A percentile compares a stretch with the other conserved stretches of the same genome.
phyloP scores from a whole-genome alignment of 768 basidiomycete genomes.

The Amanita subjunquillea region DNA sequence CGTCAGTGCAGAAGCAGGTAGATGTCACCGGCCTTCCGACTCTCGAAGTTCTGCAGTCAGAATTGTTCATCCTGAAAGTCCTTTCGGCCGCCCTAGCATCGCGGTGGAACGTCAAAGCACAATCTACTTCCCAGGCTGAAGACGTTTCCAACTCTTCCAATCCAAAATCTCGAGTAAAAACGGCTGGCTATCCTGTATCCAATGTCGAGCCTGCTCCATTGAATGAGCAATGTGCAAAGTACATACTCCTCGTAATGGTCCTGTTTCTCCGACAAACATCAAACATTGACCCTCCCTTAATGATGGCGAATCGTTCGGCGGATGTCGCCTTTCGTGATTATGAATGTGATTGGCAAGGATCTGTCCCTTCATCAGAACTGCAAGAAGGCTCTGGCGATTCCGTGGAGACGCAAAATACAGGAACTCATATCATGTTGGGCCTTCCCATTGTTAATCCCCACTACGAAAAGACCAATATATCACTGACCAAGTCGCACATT shows the following conservation, averaged over 20 bases:
- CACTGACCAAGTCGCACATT: constrained; percentile 41
- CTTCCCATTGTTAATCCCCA: constrained; percentile 25
- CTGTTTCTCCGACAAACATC: constrained; percentile 71
- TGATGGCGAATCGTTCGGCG: constrained; percentile 49
- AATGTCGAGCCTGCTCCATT: constrained; percentile 62
- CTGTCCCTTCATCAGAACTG: neutral
- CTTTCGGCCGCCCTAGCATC: constrained; percentile 69
- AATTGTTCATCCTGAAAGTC: constrained; percentile 78
- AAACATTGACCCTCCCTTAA: constrained; percentile 39
- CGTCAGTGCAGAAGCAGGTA: constrained; percentile 31
- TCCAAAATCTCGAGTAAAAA: constrained; percentile 21
- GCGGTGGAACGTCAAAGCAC: constrained; percentile 48
- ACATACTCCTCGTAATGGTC: constrained; percentile 75
- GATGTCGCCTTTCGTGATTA: constrained; percentile 65
- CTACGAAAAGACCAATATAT: constrained; percentile 58
- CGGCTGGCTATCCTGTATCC: constrained; percentile 27
- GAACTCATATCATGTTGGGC: constrained; percentile 18
- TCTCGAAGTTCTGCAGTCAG: constrained; percentile 75
- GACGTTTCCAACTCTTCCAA: constrained; percentile 23
- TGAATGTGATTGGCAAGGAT: constrained; percentile 21
- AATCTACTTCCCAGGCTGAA: constrained; percentile 14
- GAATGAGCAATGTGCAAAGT: constrained; percentile 74
- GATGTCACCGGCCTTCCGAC: constrained; percentile 41
- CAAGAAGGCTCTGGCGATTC: neutral
- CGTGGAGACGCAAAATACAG: too few relatives aligned